These are phyloP conservation scores for Talaromyces sp. DNA, from an alignment of 2,329 filamentous ascomycete genomes.

Conservation along the genomic window DNA sequence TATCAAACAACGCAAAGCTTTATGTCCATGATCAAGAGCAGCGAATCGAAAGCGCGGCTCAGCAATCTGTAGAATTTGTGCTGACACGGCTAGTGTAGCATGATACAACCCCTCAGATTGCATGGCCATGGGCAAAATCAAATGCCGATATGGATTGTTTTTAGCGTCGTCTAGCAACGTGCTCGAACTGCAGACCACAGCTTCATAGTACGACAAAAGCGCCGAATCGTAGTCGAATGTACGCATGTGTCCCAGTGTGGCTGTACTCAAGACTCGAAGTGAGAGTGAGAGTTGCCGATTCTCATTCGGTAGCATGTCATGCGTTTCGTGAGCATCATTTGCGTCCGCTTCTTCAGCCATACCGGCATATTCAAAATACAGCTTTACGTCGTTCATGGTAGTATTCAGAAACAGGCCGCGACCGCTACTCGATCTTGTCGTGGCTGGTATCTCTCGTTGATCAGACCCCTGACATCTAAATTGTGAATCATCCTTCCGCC, in stretches of 20 bases:
- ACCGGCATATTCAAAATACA: constrained; percentile 11
- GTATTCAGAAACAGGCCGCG: constrained; percentile 10
- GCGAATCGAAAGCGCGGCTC: constrained; percentile 23
- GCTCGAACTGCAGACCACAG: constrained; percentile 28
- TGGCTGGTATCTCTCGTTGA: neutral
- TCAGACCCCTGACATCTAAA: too few species aligned
- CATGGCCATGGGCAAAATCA: constrained; percentile 30
- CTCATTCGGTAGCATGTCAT: neutral
- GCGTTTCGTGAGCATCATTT: neutral
- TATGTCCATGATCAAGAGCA: constrained; percentile 26
- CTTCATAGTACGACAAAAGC: constrained; percentile 28
- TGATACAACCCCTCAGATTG: constrained; percentile 28
- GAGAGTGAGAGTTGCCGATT: neutral
- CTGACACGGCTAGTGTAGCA: constrained; percentile 27
- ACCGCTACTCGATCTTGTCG: neutral
- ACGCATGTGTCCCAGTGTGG: neutral
- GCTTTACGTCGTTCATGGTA: constrained; percentile 6
- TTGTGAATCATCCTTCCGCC: neutral
- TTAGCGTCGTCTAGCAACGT: constrained; percentile 27
- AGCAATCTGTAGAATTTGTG: constrained; percentile 25
- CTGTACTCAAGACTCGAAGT: neutral
- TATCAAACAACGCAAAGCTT: constrained; percentile 12
- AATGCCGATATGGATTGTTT: constrained; percentile 30
- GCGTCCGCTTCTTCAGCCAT: neutral
- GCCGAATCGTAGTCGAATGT: constrained; percentile 19